These are phyloP conservation scores for Lepidium campestre DNA, from an alignment of 441 rosid genomes.

Conservation along the genomic window DNA sequence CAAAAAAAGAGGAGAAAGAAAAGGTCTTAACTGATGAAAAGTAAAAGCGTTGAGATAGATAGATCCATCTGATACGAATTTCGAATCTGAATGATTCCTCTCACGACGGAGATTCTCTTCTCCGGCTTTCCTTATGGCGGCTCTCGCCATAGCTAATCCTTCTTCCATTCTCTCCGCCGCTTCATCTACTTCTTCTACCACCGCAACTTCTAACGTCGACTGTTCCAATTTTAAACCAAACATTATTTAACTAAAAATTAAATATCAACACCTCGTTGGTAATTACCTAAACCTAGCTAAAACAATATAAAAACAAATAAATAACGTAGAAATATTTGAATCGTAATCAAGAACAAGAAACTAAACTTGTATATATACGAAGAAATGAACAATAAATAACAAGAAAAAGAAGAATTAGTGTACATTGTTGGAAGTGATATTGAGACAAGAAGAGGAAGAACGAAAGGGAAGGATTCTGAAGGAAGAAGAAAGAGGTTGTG, in stretches of 20 bases:
- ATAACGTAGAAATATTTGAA: background rate
- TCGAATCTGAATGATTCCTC: constrained; percentile 18
- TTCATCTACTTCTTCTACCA: constrained; percentile 29
- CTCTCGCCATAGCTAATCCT: constrained; percentile 55
- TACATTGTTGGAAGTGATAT: constrained; percentile 13
- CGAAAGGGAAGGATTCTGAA: constrained; percentile 1
- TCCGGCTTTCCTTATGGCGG: constrained; percentile 39
- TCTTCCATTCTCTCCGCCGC: constrained; percentile 40
- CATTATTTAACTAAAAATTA: background rate
- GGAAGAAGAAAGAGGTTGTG: constrained; percentile 4
- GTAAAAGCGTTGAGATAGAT: constrained; percentile 60
- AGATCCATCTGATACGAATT: constrained; percentile 47
- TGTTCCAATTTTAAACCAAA: background rate
- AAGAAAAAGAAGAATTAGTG: background rate
- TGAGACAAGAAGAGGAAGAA: background rate
- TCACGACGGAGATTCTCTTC: constrained; percentile 24
- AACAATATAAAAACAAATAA: background rate
- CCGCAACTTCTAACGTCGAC: constrained; percentile 10
- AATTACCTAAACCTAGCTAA: background rate
- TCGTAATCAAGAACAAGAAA: background rate
- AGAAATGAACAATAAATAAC: background rate
- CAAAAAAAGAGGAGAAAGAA: constrained; percentile 8
- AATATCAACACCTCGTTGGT: background rate
- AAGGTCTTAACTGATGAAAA: constrained; percentile 71
- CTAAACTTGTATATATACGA: background rate